phyloP scores from a whole-genome alignment of 495 filamentous ascomycete species.

The Penicillium lividum region DNA sequence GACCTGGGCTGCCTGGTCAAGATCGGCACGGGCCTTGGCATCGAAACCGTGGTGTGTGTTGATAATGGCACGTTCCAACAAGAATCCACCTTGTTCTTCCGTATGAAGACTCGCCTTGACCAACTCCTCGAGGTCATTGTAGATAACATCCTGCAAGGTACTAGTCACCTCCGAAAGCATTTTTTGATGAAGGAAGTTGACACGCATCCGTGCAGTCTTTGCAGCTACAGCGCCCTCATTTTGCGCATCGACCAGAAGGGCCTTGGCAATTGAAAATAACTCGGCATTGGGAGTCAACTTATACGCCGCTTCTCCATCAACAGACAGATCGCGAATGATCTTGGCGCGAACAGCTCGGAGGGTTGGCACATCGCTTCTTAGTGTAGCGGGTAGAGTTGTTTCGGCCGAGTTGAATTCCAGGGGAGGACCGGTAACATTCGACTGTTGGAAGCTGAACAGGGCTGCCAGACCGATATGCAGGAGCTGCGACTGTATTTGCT shows the following conservation, averaged over 20 bases:
- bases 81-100: conserved; percentile 59
- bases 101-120: conserved; percentile 41
- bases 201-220: conserved; percentile 56
- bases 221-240: conserved; percentile 40
- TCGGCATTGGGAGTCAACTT: conserved; percentile 79
- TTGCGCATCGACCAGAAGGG: conserved; percentile 37
- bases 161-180: conserved; percentile 77
- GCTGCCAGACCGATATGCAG: conserved; percentile 68
- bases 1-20: conserved; percentile 61
- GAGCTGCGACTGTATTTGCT: conserved; percentile 44
- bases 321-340: conserved; percentile 64
- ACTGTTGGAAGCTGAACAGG: conserved; percentile 82
- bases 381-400: conserved; percentile 53
- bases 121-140: conserved; percentile 49
- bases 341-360: conserved; percentile 43
- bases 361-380: conserved; percentile 29
- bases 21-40: conserved; percentile 66
- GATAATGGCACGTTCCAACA: conserved; percentile 80
- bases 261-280: conserved; percentile 74
- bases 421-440: conserved; percentile 87
- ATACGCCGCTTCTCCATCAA: conserved; percentile 87
- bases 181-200: conserved; percentile 85
- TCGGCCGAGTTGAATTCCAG: conserved; percentile 56
- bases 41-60: conserved; percentile 86
- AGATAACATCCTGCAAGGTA: conserved; percentile 59